Evolutionary conservation across 2,329 filamentous ascomycete genomes (phyloP), one percentile per base, ranked within the genome.

Genomic region (Ilyonectria destructans): DNA sequence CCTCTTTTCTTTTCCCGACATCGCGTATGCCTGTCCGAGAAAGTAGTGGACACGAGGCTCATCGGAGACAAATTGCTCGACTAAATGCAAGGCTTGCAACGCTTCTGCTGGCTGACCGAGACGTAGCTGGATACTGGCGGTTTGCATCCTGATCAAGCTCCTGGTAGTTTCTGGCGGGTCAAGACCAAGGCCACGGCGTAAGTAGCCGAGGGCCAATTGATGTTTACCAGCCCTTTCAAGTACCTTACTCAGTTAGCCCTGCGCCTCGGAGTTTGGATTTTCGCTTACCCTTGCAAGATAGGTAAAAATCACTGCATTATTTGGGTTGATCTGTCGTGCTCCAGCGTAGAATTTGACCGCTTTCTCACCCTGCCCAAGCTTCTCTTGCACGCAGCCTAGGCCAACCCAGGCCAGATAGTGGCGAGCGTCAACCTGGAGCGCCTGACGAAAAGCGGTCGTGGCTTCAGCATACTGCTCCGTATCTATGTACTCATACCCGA

Each of bases 361-460:
- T 17, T 65, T 66, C 13, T 70, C 71, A 15, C 43, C 23, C 46
- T 71, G 59, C 9, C 69, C 71, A 29, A 71, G 56, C 57, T 64
- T 67, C 54, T 73, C 71, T 29, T 68, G 63, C 37, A 71, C 67
- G 15, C 69, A 67, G 3, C 71, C 71, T 26, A 73, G 45, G 5
- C 69, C 71, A 10, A 74, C 71, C 70, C 68, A 74, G 6, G 71
- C 71, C 33, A 62, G 60, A 46, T 74, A 74, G 54, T 74, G 71
- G n/a, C 70, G 68, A 23, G 56, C n/a, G 43, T 74, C 68, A 6
- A 74, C 62, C 45, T 72, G 61, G 29, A 74, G 49, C 12, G 71
- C 71, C 45, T 52, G 57, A 10, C 68, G 61, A 35, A 72, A 72
- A 9, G 69, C 69, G 12, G 57, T 64, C 43, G 54, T 63, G 8